Evolutionary conservation across 2,329 filamentous ascomycete genomes (phyloP).

Genomic region (Fusarium sp.): DNA sequence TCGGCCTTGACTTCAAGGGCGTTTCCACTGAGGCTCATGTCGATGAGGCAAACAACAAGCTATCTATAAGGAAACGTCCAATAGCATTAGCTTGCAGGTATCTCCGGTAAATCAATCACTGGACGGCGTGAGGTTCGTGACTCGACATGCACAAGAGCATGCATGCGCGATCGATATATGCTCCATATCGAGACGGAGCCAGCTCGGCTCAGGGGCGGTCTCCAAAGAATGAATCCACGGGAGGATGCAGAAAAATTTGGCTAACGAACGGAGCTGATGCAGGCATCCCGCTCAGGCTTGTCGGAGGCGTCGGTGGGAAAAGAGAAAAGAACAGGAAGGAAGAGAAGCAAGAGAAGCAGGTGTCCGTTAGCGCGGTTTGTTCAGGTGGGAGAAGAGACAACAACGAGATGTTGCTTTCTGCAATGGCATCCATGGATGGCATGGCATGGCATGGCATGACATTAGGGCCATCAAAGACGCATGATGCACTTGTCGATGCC

Average conservation of each 20-base stretch:
- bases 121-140: background rate
- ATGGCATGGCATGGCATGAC: background rate
- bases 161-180: background rate
- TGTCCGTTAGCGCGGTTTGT: background rate
- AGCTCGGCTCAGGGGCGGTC: background rate
- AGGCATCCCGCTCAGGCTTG: constrained; percentile 20
- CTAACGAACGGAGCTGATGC: constrained; percentile 19
- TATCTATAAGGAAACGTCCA: background rate
- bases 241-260: constrained; percentile 27
- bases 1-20: background rate
- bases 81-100: background rate
- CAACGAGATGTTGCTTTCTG: background rate
- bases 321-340: constrained; percentile 22
- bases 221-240: constrained; percentile 12
- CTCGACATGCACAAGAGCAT: background rate
- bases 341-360: background rate
- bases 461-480: constrained; percentile 1
- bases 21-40: background rate
- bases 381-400: constrained; percentile 4
- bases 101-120: background rate
- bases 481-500: background rate
- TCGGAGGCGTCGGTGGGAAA: constrained; percentile 5
- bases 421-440: too few relatives aligned
- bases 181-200: background rate
- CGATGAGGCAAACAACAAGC: background rate